Evolutionary conservation across 164 flowering plant genomes (phyloP).

Genomic region (Stephania yunnanensis): DNA sequence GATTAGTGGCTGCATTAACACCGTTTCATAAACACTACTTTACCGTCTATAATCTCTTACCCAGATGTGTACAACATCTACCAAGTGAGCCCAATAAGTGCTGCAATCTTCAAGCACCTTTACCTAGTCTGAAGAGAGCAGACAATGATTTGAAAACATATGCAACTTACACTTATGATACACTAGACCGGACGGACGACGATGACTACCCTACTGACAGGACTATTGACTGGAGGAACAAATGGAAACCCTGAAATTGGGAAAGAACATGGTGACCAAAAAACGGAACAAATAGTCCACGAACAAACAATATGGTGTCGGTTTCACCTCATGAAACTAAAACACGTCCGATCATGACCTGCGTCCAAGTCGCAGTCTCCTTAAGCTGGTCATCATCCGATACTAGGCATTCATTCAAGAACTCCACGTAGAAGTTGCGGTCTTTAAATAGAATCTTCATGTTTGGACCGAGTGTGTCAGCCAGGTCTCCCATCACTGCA

Average conservation of each 20-base stretch:
- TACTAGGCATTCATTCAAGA: constrained; percentile 59
- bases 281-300: neutral
- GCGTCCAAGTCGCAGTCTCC: constrained; percentile 77
- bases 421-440: constrained; percentile 32
- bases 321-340: constrained; percentile 43
- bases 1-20: constrained; percentile 11
- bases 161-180: constrained; percentile 6
- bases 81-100: constrained; percentile 4
- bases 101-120: neutral
- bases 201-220: neutral
- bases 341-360: constrained; percentile 63
- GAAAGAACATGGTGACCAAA: constrained; percentile 1
- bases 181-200: neutral
- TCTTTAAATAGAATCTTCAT: constrained; percentile 41
- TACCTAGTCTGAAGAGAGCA: neutral
- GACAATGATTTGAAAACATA: constrained; percentile 2
- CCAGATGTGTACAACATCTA: neutral
- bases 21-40: neutral
- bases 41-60: neutral
- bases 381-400: constrained; percentile 75
- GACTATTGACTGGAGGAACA: neutral
- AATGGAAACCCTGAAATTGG: neutral
- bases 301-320: neutral
- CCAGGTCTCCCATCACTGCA: constrained; percentile 79
- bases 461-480: constrained; percentile 71